Evolutionary conservation across 2,329 filamentous ascomycete species (phyloP).

Genomic region (Stagonosporopsis vannaccii): DNA sequence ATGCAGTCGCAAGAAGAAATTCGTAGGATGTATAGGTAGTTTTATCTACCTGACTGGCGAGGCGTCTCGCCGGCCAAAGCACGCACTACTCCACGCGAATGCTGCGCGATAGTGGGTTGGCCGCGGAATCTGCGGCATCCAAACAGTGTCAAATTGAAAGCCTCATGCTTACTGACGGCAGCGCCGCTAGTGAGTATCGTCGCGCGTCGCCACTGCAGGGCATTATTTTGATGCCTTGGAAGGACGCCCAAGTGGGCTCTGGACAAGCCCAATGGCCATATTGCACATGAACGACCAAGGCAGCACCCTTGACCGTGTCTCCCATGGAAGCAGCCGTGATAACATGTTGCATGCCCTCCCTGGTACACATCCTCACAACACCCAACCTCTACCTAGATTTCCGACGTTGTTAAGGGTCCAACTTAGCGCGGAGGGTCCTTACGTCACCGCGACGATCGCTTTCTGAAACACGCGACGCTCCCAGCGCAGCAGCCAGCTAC

Average conservation of each 20-base stretch:
- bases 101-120: constrained; percentile 25
- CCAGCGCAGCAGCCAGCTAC: constrained; percentile 26
- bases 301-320: constrained; percentile 16
- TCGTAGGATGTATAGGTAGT: constrained; percentile 12
- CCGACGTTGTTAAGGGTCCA: constrained; percentile 18
- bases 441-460: constrained; percentile 28
- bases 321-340: constrained; percentile 5
- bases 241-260: constrained; percentile 11
- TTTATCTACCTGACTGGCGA: constrained; percentile 13
- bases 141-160: constrained; percentile 17
- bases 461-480: constrained; percentile 26
- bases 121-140: constrained; percentile 31
- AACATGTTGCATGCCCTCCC: constrained; percentile 1
- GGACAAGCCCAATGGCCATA: constrained; percentile 9
- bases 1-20: not conserved
- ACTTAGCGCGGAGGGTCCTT: constrained; percentile 18
- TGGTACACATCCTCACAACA: constrained; percentile 7
- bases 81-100: constrained; percentile 30
- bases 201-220: constrained; percentile 16
- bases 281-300: constrained; percentile 9
- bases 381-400: constrained; percentile 3
- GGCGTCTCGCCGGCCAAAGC: constrained; percentile 15
- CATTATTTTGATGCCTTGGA: constrained; percentile 19
- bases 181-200: constrained; percentile 22
- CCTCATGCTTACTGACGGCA: constrained; percentile 19